Evolutionary conservation across 73 alveolate genomes (phyloP).

Genomic region (Stentor coeruleus): DNA sequence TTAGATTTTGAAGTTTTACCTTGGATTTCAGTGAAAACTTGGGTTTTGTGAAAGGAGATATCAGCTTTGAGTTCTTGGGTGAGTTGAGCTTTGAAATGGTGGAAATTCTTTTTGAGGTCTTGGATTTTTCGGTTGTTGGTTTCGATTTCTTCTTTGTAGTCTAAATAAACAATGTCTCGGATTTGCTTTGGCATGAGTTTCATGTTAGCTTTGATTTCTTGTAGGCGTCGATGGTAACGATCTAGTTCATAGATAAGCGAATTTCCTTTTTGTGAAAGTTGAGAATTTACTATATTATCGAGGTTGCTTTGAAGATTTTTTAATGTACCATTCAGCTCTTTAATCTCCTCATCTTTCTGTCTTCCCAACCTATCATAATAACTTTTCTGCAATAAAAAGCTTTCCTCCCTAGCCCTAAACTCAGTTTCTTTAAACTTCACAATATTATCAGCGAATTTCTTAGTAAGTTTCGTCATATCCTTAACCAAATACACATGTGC

Average conservation of each 20-base stretch:
- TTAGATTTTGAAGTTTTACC: not conserved
- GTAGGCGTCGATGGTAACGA: not conserved
- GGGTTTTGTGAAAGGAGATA: not conserved
- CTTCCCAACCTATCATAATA: not conserved
- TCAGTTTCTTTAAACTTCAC: constrained; percentile 56
- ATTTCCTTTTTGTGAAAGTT: constrained; percentile 10
- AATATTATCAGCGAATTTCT: constrained; percentile 45
- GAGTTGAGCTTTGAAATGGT: not conserved
- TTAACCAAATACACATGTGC: constrained; percentile 52
- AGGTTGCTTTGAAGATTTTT: constrained; percentile 23
- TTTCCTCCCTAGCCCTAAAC: constrained; percentile 54
- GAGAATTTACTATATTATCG: constrained; percentile 56
- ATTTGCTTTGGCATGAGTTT: constrained; percentile 15
- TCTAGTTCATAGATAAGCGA: not conserved
- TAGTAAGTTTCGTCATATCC: constrained; percentile 55
- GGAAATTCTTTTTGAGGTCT: not conserved
- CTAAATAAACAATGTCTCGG: not conserved
- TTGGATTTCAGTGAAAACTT: not conserved
- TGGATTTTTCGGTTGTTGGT: not conserved
- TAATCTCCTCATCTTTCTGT: not conserved
- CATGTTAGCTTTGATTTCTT: constrained; percentile 10
- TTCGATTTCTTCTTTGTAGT: constrained; percentile 4
- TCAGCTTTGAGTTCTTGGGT: constrained; percentile 1
- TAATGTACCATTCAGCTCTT: not conserved
- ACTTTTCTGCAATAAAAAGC: not conserved